phyloP scores from a whole-genome alignment of 1,284 basidiomycete genomes.

The Marasmius oreades region DNA sequence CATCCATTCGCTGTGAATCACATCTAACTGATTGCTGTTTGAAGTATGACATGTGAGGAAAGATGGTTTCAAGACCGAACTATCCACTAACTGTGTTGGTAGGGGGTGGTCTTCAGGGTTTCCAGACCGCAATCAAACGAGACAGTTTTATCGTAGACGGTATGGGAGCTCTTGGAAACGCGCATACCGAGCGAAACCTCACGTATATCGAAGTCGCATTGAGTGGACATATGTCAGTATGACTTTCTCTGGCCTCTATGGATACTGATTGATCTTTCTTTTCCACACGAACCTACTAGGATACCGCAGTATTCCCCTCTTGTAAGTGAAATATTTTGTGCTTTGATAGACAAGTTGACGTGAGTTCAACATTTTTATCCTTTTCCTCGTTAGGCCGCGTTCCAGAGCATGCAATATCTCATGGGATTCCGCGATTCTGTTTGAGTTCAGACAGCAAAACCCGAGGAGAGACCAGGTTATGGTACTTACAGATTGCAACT shows the following conservation, averaged over 20 bases:
- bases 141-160: conserved; percentile 71
- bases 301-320: conserved; percentile 64
- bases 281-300: conserved; percentile 32
- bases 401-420: conserved; percentile 68
- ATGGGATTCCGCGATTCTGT: conserved; percentile 58
- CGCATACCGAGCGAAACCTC: conserved; percentile 63
- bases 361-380: conserved; percentile 1
- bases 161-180: conserved; percentile 59
- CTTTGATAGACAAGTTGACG: background rate
- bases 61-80: background rate
- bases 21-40: background rate
- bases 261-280: background rate
- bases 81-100: no score
- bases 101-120: conserved; percentile 70
- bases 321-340: conserved; percentile 35
- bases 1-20: background rate
- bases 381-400: conserved; percentile 43
- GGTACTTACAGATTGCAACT: no score
- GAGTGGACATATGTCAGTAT: conserved; percentile 66
- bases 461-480: background rate
- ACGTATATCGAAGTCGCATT: conserved; percentile 63
- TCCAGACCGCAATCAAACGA: conserved; percentile 59
- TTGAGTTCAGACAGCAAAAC: background rate
- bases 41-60: conserved; percentile 66
- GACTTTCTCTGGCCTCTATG: background rate